Evolutionary conservation across 169 alveolate species (phyloP).

Genomic region (Eimeria mitis): DNA sequence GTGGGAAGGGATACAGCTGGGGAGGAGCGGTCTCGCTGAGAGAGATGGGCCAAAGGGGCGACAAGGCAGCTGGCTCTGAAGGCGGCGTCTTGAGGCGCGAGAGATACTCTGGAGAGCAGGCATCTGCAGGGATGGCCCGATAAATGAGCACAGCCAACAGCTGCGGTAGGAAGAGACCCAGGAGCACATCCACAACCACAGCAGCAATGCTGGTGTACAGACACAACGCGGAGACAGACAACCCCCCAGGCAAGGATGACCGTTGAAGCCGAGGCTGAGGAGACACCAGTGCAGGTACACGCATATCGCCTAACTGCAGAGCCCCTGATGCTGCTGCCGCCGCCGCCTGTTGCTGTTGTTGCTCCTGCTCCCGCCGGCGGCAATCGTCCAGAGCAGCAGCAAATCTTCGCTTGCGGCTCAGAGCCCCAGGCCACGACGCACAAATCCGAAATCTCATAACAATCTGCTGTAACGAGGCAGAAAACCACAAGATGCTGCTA

Average conservation of each 20-base stretch:
- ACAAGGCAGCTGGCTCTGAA: neutral
- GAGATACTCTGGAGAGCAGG: constrained; percentile 35
- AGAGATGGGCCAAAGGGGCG: constrained; percentile 46
- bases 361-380: constrained; percentile 27
- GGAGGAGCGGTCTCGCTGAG: constrained; percentile 29
- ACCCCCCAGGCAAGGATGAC: constrained; percentile 5
- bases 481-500: constrained; percentile 27
- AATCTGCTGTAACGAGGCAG: constrained; percentile 38
- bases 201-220: constrained; percentile 21
- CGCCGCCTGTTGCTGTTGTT: constrained; percentile 55
- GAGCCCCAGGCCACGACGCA: constrained; percentile 59
- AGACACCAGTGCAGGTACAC: constrained; percentile 21
- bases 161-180: constrained; percentile 72
- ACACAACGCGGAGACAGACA: constrained; percentile 51
- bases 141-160: constrained; percentile 51
- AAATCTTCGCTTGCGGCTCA: constrained; percentile 9
- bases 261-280: constrained; percentile 35
- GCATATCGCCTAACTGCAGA: constrained; percentile 15
- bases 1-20: constrained; percentile 41
- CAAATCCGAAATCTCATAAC: neutral
- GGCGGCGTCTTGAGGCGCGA: constrained; percentile 1
- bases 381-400: constrained; percentile 11
- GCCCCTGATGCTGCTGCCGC: constrained; percentile 31
- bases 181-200: constrained; percentile 48
- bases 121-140: constrained; percentile 31